phyloP scores from a whole-genome alignment of 2,329 filamentous ascomycete genomes.

The Fusarium sterilihyphosum region DNA sequence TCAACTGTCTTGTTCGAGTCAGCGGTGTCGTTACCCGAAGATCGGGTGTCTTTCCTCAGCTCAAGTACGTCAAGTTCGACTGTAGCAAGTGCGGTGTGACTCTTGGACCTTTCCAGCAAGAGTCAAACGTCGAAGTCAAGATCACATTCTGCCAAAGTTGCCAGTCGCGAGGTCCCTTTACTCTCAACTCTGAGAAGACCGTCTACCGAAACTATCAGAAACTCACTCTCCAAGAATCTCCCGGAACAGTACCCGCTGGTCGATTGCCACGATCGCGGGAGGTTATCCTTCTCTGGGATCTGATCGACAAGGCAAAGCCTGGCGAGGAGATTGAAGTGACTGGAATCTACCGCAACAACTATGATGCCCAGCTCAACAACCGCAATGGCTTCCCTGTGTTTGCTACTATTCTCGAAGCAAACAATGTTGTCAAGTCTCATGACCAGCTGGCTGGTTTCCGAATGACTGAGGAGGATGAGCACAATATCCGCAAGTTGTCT shows the following conservation, averaged over 20 bases:
- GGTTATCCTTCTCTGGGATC: constrained; percentile 94
- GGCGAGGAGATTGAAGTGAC: constrained; percentile 98
- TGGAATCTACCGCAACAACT: constrained; percentile 97
- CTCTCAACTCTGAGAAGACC: constrained; percentile 95
- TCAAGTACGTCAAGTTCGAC: constrained; percentile 99
- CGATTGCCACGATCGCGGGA: constrained; percentile 93
- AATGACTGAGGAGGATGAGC: constrained; percentile 94
- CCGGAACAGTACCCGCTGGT: constrained; percentile 94
- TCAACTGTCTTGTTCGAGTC: constrained; percentile 95
- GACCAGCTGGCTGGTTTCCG: constrained; percentile 97
- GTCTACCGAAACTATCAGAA: constrained; percentile 99
- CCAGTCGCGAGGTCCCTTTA: constrained; percentile 94
- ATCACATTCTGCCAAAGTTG: constrained; percentile 97
- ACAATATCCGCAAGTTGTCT: constrained; percentile 85
- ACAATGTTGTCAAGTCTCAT: constrained; percentile 96
- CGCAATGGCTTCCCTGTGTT: constrained; percentile 99
- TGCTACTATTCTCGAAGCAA: constrained; percentile 95
- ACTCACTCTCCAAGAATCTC: constrained; percentile 94
- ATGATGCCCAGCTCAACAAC: constrained; percentile 97
- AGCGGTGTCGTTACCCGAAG: constrained; percentile 94
- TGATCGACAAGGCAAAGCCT: constrained; percentile 96
- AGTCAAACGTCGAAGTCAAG: constrained; percentile 95
- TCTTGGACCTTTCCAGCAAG: constrained; percentile 95
- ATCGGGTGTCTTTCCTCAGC: constrained; percentile 94
- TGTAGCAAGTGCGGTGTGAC: constrained; percentile 93